A percentile compares a stretch with the other conserved stretches of the same genome.
Evolutionary conservation across 176 grass and related monocot species (phyloP).

Genomic region (Oryza brachyantha): DNA sequence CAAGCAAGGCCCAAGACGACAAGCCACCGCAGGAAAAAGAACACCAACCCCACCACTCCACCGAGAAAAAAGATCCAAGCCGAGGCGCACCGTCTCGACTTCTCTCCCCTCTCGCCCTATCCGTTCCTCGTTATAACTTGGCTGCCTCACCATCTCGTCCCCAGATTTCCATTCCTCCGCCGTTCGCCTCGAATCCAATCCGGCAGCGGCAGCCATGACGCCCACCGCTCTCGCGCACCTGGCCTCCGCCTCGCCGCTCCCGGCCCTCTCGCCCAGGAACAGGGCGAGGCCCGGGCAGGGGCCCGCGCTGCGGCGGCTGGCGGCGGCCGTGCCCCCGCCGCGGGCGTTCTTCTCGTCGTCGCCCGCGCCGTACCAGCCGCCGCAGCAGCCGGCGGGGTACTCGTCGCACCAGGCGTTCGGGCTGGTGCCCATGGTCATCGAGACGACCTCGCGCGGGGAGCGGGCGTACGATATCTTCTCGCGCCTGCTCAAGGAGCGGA

Average conservation of each 20-base stretch:
- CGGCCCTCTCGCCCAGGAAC: constrained; percentile 10
- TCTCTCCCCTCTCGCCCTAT: constrained; percentile 28
- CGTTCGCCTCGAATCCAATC: not conserved
- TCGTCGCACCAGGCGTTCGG: constrained; percentile 37
- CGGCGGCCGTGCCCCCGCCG: constrained; percentile 10
- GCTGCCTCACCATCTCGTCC: not conserved
- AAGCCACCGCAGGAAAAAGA: not conserved
- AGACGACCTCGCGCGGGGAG: constrained; percentile 87
- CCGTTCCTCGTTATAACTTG: constrained; percentile 29
- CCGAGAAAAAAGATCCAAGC: constrained; percentile 23
- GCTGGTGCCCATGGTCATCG: constrained; percentile 84
- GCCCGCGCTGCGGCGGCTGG: constrained; percentile 24
- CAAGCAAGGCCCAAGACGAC: constrained; percentile 4
- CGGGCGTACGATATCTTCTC: constrained; percentile 85
- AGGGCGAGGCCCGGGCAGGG: not conserved
- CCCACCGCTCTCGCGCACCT: constrained; percentile 35
- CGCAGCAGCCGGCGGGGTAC: not conserved
- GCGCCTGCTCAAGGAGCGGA: constrained; percentile 88
- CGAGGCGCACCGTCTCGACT: not conserved
- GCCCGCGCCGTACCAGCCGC: constrained; percentile 18
- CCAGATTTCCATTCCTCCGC: not conserved
- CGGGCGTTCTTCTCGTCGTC: constrained; percentile 47
- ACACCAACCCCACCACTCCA: constrained; percentile 3
- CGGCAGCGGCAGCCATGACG: constrained; percentile 29
- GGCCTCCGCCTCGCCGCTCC: constrained; percentile 14